Percentiles rank a stretch among this genome's conserved stretches.
Conservation (phyloP, 345 rosid species). For the Angophora floribunda region DNA sequence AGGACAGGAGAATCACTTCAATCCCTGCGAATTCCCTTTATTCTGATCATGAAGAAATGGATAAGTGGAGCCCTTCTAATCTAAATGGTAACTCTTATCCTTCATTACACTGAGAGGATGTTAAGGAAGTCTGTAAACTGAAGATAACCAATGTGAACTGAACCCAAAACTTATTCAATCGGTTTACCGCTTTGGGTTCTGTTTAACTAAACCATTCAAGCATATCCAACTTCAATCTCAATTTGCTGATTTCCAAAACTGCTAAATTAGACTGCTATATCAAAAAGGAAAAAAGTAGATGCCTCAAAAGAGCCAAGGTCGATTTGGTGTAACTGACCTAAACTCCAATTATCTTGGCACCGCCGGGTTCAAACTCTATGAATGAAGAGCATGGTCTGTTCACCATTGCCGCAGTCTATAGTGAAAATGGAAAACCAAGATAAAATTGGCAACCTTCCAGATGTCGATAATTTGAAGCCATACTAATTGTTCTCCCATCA, state of each 20-base stretch:
- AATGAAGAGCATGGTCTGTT: background rate
- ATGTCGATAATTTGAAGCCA: background rate
- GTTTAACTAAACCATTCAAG: background rate
- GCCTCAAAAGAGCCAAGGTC: background rate
- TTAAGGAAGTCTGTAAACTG: background rate
- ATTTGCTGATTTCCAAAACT: background rate
- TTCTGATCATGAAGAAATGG: background rate
- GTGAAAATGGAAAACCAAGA: background rate
- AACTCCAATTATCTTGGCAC: background rate
- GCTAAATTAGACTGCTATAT: background rate
- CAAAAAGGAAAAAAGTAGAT: background rate
- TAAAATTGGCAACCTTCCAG: background rate
- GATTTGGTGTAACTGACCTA: background rate
- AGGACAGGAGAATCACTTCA: no score
- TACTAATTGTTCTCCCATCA: background rate
- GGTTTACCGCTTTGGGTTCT: background rate
- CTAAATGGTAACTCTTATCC: background rate
- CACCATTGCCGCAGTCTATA: background rate
- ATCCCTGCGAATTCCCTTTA: no score
- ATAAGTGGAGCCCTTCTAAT: background rate
- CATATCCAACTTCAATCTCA: background rate
- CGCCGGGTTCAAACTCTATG: background rate
- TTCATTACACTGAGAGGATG: background rate
- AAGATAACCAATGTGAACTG: background rate
- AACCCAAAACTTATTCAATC: background rate